Evolutionary conservation across 331 rosid species (phyloP).

Genomic region (Spiraea crenata): DNA sequence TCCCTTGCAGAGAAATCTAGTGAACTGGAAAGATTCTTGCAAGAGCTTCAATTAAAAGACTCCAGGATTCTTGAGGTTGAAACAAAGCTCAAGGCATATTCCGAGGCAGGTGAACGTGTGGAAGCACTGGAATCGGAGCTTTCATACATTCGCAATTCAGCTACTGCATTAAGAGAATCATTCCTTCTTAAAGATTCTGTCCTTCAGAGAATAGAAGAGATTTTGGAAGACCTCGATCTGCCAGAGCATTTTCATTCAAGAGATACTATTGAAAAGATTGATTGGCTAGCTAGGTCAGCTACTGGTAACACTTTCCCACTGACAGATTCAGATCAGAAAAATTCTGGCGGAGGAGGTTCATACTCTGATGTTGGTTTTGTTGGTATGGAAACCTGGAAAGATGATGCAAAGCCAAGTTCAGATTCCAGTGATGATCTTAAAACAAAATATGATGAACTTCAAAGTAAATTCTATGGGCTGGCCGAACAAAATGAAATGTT

Average conservation of each 20-base stretch:
- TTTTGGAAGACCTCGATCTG: conserved; percentile 88
- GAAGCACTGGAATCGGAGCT: conserved; percentile 98
- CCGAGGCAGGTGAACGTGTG: conserved; percentile 92
- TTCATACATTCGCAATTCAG: conserved; percentile 94
- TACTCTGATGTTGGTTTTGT: conserved; percentile 77
- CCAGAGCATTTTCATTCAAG: conserved; percentile 96
- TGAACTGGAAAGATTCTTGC: conserved; percentile 79
- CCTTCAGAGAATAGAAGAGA: conserved; percentile 98
- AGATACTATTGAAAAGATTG: conserved; percentile 86
- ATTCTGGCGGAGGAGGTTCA: conserved; percentile 66
- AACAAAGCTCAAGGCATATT: conserved; percentile 69
- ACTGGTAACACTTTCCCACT: conserved; percentile 51
- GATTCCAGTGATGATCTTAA: conserved; percentile 61
- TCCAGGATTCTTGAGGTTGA: conserved; percentile 71
- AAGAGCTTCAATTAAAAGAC: conserved; percentile 76
- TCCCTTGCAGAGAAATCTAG: conserved; percentile 72
- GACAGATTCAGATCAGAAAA: conserved; percentile 80
- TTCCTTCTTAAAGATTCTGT: conserved; percentile 95
- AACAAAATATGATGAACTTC: conserved; percentile 72
- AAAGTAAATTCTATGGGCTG: conserved; percentile 68
- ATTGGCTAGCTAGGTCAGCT: conserved; percentile 88
- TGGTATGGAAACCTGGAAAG: conserved; percentile 72
- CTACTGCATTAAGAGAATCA: conserved; percentile 94
- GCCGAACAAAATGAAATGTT: conserved; percentile 99
- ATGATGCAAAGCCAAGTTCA: conserved; percentile 56